Evolutionary conservation across 1,139 yeast species (phyloP).

Genomic region (Blastobotrys malaysiensis): DNA sequence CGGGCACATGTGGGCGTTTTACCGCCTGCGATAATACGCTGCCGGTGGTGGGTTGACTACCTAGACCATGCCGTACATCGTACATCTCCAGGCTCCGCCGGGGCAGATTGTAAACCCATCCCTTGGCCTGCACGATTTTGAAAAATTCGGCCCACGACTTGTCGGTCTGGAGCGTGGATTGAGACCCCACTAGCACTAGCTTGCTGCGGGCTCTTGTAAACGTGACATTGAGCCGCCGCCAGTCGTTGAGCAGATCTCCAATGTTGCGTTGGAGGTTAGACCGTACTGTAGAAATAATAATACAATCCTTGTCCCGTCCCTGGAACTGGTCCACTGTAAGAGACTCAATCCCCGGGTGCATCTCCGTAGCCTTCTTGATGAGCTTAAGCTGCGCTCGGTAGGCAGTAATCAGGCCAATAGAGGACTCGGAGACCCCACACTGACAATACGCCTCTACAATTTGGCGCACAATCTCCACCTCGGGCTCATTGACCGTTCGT

Average conservation of each 20-base stretch:
- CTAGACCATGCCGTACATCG: slow-evolving; percentile 11
- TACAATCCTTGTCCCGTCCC: slow-evolving; percentile 91
- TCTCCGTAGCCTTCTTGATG: slow-evolving; percentile 42
- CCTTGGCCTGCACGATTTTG: slow-evolving; percentile 48
- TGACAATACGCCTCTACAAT: slow-evolving; percentile 53
- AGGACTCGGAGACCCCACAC: slow-evolving; percentile 55
- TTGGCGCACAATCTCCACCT: slow-evolving; percentile 59
- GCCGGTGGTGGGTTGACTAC: not conserved
- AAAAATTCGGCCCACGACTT: slow-evolving; percentile 59
- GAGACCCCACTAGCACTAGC: slow-evolving; percentile 76
- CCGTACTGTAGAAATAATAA: slow-evolving; percentile 80
- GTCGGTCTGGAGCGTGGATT: slow-evolving; percentile 51
- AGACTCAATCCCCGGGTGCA: slow-evolving; percentile 53
- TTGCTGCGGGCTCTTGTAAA: slow-evolving; percentile 86
- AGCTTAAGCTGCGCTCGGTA: slow-evolving; percentile 74
- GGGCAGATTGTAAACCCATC: slow-evolving; percentile 63
- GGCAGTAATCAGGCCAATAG: slow-evolving; percentile 83
- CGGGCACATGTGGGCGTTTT: not conserved
- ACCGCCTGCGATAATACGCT: not conserved
- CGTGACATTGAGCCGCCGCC: slow-evolving; percentile 92
- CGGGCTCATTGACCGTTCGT: slow-evolving; percentile 64
- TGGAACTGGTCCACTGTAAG: slow-evolving; percentile 95
- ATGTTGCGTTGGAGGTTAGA: slow-evolving; percentile 63
- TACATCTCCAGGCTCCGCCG: slow-evolving; percentile 40
- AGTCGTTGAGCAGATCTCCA: slow-evolving; percentile 78